phyloP scores from a whole-genome alignment of 768 basidiomycete species.

The Tricholoma sp. region DNA sequence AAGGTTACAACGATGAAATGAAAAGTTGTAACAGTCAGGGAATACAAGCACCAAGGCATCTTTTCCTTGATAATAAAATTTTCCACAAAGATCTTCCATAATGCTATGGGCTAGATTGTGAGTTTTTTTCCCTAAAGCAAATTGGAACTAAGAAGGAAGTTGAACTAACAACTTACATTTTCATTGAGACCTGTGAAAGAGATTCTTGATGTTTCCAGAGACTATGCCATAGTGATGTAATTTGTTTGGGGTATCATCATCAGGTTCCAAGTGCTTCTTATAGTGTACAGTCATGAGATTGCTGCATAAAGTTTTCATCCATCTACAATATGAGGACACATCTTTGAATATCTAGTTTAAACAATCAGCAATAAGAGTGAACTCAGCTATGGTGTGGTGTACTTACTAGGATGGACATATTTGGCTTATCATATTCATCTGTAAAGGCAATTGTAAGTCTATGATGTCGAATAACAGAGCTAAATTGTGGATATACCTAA shows the following conservation, averaged over 20 bases:
- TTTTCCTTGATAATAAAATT: neutral
- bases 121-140: neutral
- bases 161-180: neutral
- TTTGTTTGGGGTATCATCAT: neutral
- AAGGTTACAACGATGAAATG: too few species aligned
- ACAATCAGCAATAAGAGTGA: neutral
- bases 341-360: neutral
- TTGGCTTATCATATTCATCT: neutral
- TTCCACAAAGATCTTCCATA: neutral
- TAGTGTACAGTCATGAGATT: too few species aligned
- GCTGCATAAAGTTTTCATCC: neutral
- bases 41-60: neutral
- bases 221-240: neutral
- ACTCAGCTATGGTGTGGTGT: neutral
- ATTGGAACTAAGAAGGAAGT: neutral
- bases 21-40: too few species aligned
- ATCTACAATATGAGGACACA: neutral
- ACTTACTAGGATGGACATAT: neutral
- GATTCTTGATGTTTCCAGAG: neutral
- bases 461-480: neutral
- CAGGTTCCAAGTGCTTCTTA: neutral
- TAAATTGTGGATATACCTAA: neutral
- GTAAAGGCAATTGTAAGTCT: neutral
- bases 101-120: neutral
- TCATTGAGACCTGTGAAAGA: neutral